A percentile compares a stretch with the other conserved stretches of the same genome.
These are phyloP conservation scores for Kurtzmaniella natalensis DNA, from an alignment of 1,139 yeast genomes.

Conservation along the genomic window DNA sequence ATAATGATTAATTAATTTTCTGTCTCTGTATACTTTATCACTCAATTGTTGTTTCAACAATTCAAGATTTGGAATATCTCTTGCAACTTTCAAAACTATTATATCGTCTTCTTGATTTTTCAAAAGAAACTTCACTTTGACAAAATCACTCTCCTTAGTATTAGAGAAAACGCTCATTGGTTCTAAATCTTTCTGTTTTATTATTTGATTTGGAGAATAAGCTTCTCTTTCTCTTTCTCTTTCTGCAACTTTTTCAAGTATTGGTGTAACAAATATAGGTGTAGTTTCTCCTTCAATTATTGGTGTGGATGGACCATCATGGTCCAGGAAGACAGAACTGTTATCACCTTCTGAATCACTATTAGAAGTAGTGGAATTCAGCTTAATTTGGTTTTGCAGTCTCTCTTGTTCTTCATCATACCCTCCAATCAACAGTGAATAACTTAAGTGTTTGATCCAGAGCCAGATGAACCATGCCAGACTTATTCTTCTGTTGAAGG, in stretches of 20 bases:
- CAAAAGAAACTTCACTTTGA: constrained; percentile 29
- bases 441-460: constrained; percentile 2
- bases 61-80: constrained; percentile 23
- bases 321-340: constrained; percentile 11
- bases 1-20: constrained; percentile 27
- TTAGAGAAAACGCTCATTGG: constrained; percentile 30
- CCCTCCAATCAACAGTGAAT: constrained; percentile 15
- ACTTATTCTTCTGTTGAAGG: constrained; percentile 11
- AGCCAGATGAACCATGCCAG: not conserved
- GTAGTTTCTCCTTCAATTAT: constrained; percentile 12
- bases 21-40: constrained; percentile 32
- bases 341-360: constrained; percentile 14
- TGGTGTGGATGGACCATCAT: constrained; percentile 18
- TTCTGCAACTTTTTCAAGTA: not conserved
- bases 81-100: constrained; percentile 25
- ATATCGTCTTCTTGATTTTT: constrained; percentile 31
- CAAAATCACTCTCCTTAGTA: constrained; percentile 14
- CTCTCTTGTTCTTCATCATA: constrained; percentile 10
- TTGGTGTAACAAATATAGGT: constrained; percentile 5
- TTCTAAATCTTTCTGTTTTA: constrained; percentile 16
- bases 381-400: not conserved
- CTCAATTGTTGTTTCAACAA: constrained; percentile 30
- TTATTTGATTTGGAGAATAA: constrained; percentile 4
- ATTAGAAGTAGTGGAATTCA: not conserved
- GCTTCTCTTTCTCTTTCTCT: not conserved